Conservation (phyloP, 805 yeast genomes). For the Kodamaea kaohsiungensis region DNA sequence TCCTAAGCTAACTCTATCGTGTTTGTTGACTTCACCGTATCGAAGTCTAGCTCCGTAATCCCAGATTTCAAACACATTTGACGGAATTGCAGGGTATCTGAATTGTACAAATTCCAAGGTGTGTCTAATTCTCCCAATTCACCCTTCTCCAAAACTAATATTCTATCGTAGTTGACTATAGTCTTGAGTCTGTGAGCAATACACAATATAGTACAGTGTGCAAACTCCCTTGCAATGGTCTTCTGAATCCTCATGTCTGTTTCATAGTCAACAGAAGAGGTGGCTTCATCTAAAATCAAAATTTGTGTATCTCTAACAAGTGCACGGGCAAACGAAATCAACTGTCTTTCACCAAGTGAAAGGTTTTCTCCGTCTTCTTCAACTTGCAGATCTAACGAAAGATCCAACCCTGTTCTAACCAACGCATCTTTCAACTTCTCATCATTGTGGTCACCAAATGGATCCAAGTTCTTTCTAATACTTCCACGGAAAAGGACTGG, state of each 20-base stretch:
- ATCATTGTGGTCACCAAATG: conserved; percentile 53
- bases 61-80: conserved; percentile 64
- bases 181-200: conserved; percentile 85
- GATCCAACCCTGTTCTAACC: conserved; percentile 54
- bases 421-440: conserved; percentile 58
- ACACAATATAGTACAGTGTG: conserved; percentile 73
- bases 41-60: conserved; percentile 45
- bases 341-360: conserved; percentile 76
- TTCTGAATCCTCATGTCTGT: conserved; percentile 76
- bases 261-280: conserved; percentile 78
- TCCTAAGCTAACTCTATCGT: conserved; percentile 15
- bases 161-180: conserved; percentile 70
- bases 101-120: conserved; percentile 59
- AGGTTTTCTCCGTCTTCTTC: conserved; percentile 72
- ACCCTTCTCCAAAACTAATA: conserved; percentile 82
- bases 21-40: conserved; percentile 19
- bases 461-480: conserved; percentile 60
- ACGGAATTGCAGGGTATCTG: conserved; percentile 53
- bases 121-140: conserved; percentile 70
- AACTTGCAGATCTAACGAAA: conserved; percentile 36
- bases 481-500: conserved; percentile 65
- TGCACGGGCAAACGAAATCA: conserved; percentile 81
- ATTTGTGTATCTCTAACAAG: conserved; percentile 72
- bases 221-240: conserved; percentile 70
- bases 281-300: conserved; percentile 81